A percentile compares a stretch with the other conserved stretches of the same genome.
phyloP scores from a whole-genome alignment of 768 basidiomycete species.

The Pleurotus citrinopileatus region DNA sequence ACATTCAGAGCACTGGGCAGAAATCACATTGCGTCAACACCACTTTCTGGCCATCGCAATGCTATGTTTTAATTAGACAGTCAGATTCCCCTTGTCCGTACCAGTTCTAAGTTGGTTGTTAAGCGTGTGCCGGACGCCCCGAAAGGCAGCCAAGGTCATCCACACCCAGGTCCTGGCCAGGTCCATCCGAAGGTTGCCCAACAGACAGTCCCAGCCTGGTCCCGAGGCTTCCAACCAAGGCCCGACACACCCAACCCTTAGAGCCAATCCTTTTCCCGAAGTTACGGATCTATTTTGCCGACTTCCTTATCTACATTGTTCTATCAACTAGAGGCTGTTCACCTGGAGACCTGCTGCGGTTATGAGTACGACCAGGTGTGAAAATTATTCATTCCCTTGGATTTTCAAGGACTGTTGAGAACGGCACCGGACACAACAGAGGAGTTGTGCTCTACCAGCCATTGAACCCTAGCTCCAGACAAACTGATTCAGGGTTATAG shows the following conservation, averaged over 20 bases:
- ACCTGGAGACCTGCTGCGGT: conserved; percentile 81
- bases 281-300: conserved; percentile 67
- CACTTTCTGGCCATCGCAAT: conserved; percentile 75
- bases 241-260: conserved; percentile 54
- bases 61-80: conserved; percentile 85
- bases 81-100: conserved; percentile 81
- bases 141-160: conserved; percentile 46
- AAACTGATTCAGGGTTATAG: conserved; percentile 71
- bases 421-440: conserved; percentile 72
- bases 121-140: conserved; percentile 59
- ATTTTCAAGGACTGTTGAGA: conserved; percentile 72
- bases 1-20: conserved; percentile 83
- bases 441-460: conserved; percentile 69
- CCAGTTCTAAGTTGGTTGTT: conserved; percentile 75
- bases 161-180: conserved; percentile 11
- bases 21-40: conserved; percentile 81
- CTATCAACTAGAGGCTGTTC: conserved; percentile 80
- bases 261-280: conserved; percentile 77
- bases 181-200: conserved; percentile 12
- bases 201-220: conserved; percentile 11
- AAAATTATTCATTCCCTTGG: conserved; percentile 71
- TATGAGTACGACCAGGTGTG: conserved; percentile 74
- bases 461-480: conserved; percentile 70
- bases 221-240: conserved; percentile 29
- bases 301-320: conserved; percentile 81